Base-by-base conservation (phyloP, 2,329 filamentous ascomycete species). In the Colletotrichum tamarilloi region DNA sequence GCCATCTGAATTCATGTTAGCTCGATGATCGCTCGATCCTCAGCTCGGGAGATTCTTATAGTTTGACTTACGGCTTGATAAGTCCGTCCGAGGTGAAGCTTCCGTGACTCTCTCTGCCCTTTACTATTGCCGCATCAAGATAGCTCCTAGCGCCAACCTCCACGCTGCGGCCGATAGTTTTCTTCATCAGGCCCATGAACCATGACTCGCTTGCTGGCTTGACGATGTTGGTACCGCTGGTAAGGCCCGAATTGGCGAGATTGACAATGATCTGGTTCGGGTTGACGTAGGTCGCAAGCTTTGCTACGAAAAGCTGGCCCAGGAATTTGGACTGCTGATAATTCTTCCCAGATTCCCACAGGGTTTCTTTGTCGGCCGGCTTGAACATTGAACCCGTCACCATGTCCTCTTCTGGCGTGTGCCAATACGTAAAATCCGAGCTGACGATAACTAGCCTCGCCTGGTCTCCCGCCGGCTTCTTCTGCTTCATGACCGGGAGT, bases 101-200 rank as follows among this genome's bases (percentile, higher is more conserved):
- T 1, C 86, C 86, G 76, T 89, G 87, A 1, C 84, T 84, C 76
- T 88, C 86, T 59, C 81, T 81, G 0, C 87, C 87, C 73, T 88
- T 83, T 1, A 81, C 78, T 0, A 86, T 78, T 0, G 78, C 79
- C 0, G 86, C 86, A 74, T 89, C 86, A 5, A 88, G 68, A 74
- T 85, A 87, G 1, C 82, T 84, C 62, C 81, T 82, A 1, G 85
- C 86, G 4, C 84, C 87, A 3, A 83, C 81, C 24, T 79, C 76
- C 16, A 80, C 57, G 16, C 73, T 80, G n/a, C 83, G 77, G 1
- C 75, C 83, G 1, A 76, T 66, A 3, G 82, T 14, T 5, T 72
- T 68, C 42, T 78, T 79, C 30, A 77, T 28, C n/a, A 76, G 11
- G 7, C 76, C 28, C 0, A 79, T 14, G 0, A 77, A 55, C 5